A percentile compares a stretch with the other conserved stretches of the same genome.
phyloP scores from a whole-genome alignment of 1,284 basidiomycete species.

The Thecaphora thlaspeos region DNA sequence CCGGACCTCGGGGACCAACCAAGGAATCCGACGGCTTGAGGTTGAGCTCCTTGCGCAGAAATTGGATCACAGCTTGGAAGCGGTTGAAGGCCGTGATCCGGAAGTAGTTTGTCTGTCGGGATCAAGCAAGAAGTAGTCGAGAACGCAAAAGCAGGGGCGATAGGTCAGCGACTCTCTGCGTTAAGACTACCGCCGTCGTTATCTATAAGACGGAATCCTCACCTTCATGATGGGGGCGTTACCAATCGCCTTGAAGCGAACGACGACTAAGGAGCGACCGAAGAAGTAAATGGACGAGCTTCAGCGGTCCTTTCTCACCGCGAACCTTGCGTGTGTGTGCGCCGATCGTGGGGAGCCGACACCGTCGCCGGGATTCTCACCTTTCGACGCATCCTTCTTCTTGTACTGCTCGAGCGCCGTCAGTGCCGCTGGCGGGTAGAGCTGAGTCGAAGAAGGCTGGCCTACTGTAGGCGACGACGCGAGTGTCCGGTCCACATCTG shows the following conservation, averaged over 20 bases:
- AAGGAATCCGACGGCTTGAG: constrained; percentile 82
- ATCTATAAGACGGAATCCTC: too few species aligned
- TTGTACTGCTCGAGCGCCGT: constrained; percentile 51
- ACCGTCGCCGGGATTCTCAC: too few species aligned
- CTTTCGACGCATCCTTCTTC: constrained; percentile 49
- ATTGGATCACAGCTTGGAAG: constrained; percentile 93
- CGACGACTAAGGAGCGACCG: constrained; percentile 69
- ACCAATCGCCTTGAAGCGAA: constrained; percentile 97
- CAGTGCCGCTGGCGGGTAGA: constrained; percentile 11
- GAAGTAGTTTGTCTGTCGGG: constrained; percentile 75
- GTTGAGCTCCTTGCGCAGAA: constrained; percentile 85
- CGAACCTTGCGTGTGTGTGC: too few species aligned
- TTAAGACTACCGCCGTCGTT: too few species aligned
- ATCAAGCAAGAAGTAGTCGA: neutral
- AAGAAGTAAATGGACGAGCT: neutral
- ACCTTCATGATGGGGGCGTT: constrained; percentile 94
- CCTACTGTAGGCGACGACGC: constrained; percentile 7
- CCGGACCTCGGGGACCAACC: constrained; percentile 65
- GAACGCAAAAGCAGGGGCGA: neutral
- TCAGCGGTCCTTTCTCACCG: too few species aligned
- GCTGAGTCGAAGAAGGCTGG: neutral
- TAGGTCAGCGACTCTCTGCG: too few species aligned
- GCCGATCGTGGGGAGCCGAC: too few species aligned
- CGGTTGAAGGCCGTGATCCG: constrained; percentile 92
- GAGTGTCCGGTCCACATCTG: constrained; percentile 25